Evolutionary conservation across 2,329 filamentous ascomycete genomes (phyloP), one percentile per base, ranked within the genome.

Genomic region (Aspergillus intermedius): DNA sequence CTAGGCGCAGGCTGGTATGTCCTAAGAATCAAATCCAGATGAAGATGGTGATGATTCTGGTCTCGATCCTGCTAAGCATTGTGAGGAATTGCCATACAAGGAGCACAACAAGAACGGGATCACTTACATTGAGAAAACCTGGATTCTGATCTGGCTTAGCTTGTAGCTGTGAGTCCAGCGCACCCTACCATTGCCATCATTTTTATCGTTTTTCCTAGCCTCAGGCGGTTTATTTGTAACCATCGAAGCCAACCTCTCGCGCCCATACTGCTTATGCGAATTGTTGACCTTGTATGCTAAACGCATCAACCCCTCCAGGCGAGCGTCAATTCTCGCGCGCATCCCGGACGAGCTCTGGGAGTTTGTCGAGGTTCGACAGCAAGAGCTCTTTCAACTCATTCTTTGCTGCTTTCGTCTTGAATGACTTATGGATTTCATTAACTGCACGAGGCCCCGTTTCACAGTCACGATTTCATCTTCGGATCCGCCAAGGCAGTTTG

Each of bases 201-300:
- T 13, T 5, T n/a, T 21, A 7, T 28, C 28, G 3, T 48, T 23
- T 19, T 25, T 9, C 8, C 28, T 30, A 21, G 13, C 21, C 10
- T 5, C 37, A 22, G 19, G 37, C 5, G 21, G 13, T 13, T 28
- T 23, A 5, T 10, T 42, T 12, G 22, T 17, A n/a, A 19, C 12
- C 8, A 15, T 21, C 9, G 9, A 13, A 21, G 17, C 34, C 30
- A 17, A 8, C n/a, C 23, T 42, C 2, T 34, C 45, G 19, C 39
- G 46, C 22, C 25, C 19, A 13, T 34, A 12, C 19, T 39, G 28
- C 28, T 35, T 23, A 22, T 44, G 10, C 21, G 19, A 19, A 28
- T 40, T 44, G 19, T 48, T 47, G 39, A 42, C 32, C 28, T 47
- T 47, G n/a, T 28, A 44, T 8, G 46, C 41, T 30, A 44, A 21